phyloP scores from a whole-genome alignment of 768 basidiomycete genomes.

The Candolleomyces eurysporus region DNA sequence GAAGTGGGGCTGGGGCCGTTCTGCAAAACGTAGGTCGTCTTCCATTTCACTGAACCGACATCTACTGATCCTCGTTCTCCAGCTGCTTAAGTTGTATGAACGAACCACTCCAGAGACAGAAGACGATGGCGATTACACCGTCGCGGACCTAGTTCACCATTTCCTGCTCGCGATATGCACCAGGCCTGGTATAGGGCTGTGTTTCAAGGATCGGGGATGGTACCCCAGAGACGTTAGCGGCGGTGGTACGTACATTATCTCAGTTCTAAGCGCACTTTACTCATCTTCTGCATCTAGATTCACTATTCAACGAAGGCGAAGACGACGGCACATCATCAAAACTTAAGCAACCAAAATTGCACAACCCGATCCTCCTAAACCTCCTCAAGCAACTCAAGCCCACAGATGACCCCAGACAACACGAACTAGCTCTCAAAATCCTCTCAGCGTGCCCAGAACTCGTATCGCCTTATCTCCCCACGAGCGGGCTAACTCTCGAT shows the following conservation, averaged over 20 bases:
- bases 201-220: slow-evolving; percentile 90
- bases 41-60: slow-evolving; percentile 50
- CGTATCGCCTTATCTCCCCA: slow-evolving; percentile 66
- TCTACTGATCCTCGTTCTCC: not conserved
- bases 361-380: slow-evolving; percentile 83
- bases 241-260: slow-evolving; percentile 26
- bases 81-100: slow-evolving; percentile 78
- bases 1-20: slow-evolving; percentile 2
- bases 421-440: slow-evolving; percentile 80
- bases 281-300: not conserved
- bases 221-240: slow-evolving; percentile 68
- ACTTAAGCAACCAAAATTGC: slow-evolving; percentile 29
- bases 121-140: slow-evolving; percentile 49
- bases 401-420: slow-evolving; percentile 86
- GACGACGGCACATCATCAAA: slow-evolving; percentile 21
- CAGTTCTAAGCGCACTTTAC: not conserved
- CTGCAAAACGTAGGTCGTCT: slow-evolving; percentile 39
- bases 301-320: slow-evolving; percentile 33
- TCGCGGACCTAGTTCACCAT: slow-evolving; percentile 81
- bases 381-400: slow-evolving; percentile 74
- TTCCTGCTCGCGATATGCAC: slow-evolving; percentile 85
- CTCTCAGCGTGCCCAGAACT: slow-evolving; percentile 85
- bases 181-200: slow-evolving; percentile 78
- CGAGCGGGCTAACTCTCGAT: slow-evolving; percentile 69
- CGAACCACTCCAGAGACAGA: slow-evolving; percentile 48